Conservation (phyloP, 73 alveolate genomes). For the Tetrahymena borealis region DNA sequence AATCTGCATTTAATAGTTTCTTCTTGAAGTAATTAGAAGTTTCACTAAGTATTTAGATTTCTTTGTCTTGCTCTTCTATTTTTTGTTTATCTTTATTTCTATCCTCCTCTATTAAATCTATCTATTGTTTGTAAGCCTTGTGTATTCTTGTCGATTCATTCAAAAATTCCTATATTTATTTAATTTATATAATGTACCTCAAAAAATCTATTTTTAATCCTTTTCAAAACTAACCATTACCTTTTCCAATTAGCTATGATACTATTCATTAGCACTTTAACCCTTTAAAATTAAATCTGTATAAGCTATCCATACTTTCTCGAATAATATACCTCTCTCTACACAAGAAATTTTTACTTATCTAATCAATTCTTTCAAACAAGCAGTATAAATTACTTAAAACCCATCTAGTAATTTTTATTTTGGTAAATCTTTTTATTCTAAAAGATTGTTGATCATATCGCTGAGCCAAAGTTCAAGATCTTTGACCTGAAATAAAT, state of each 20-base stretch:
- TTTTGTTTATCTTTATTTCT: background rate
- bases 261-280: background rate
- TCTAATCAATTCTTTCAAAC: constrained; percentile 41
- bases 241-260: background rate
- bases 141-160: background rate
- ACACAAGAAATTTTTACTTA: constrained; percentile 38
- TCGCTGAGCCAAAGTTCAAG: background rate
- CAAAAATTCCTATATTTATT: background rate
- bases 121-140: background rate
- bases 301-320: constrained; percentile 39
- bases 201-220: background rate
- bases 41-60: background rate
- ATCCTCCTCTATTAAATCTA: background rate
- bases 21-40: background rate
- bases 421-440: background rate
- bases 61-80: background rate
- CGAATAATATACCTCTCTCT: constrained; percentile 39
- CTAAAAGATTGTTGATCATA: background rate
- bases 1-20: background rate
- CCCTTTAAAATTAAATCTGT: background rate
- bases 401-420: background rate
- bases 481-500: background rate
- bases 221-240: too few relatives aligned
- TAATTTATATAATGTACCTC: background rate
- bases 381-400: constrained; percentile 42